A percentile compares a stretch with the other conserved stretches of the same genome.
Conservation (phyloP, 169 alveolate species). For the Fabrea salina region DNA sequence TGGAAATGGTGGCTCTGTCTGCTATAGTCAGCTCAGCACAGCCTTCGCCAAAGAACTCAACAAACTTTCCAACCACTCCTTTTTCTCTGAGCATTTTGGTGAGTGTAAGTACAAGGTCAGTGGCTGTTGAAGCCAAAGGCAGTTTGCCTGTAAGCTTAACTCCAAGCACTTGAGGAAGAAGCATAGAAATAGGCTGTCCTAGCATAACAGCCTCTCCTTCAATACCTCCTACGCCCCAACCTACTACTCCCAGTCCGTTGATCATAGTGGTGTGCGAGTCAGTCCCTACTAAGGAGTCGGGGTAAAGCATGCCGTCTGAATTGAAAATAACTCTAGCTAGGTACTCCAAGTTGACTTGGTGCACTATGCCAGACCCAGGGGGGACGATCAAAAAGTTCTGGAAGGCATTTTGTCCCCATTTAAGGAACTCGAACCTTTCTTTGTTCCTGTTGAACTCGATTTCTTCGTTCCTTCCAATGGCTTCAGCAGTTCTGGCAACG, state of each 20-base stretch:
- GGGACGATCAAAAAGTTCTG: constrained; percentile 93
- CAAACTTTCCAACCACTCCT: constrained; percentile 95
- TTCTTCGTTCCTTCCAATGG: constrained; percentile 89
- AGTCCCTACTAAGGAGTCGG: constrained; percentile 95
- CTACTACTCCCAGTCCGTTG: constrained; percentile 93
- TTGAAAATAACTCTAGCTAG: constrained; percentile 19
- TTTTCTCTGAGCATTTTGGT: constrained; percentile 88
- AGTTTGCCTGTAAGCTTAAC: constrained; percentile 90
- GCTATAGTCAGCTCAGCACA: constrained; percentile 85
- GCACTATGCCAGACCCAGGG: constrained; percentile 97
- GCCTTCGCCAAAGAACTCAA: constrained; percentile 93
- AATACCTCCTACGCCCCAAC: constrained; percentile 97
- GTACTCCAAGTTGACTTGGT: constrained; percentile 88
- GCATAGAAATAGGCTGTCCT: constrained; percentile 96
- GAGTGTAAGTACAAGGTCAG: constrained; percentile 92
- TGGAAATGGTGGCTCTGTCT: constrained; percentile 94
- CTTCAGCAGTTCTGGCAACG: constrained; percentile 80
- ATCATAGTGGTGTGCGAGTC: constrained; percentile 98
- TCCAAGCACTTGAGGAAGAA: constrained; percentile 97
- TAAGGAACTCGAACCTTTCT: constrained; percentile 93
- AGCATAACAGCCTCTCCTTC: constrained; percentile 98
- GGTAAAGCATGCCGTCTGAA: constrained; percentile 73
- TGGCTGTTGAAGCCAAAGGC: constrained; percentile 85
- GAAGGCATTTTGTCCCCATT: constrained; percentile 96
- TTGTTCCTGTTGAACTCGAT: constrained; percentile 91